Evolutionary conservation across 2,329 filamentous ascomycete genomes (phyloP), one percentile per base, ranked within the genome.

Genomic region (Penicillium capsulatum): DNA sequence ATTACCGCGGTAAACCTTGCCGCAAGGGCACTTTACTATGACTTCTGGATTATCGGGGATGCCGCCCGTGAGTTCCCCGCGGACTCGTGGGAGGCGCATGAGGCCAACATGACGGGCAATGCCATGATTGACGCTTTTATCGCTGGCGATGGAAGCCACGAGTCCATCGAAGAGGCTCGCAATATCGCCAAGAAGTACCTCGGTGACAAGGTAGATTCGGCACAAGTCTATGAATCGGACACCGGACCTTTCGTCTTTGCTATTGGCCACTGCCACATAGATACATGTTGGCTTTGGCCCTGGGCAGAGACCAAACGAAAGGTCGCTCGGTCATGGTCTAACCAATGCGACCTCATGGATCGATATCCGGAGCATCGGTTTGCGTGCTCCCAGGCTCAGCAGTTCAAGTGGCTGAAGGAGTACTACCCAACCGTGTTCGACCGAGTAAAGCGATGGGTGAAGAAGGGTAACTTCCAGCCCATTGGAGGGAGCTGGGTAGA

Each of bases 401-500:
- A 98, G 64, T 98, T 87, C 75, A 96, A 96, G 66, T 98, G 92
- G 92, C 75, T 97, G 19, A 89, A 97, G 68, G 72, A 85, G 53
- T 74, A 87, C 50, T 98, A 98, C 60, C 91, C 92, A 0, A 81
- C 81, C 28, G 84, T 88, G 2, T 97, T 88, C 61, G 84, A 94
- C 53, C 83, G 91, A 11, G 91, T 98, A 51, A 94, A 94, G 71
- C 72, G 77, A 39, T 94, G 95, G 75, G 84, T 97, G 45, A 87
- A 87, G 65, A 81, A 90, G 56, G 91, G 90, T 15, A 84, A 79
- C 45, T 98, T 98, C 65, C 87, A 96, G 52, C 90, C 90, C 10
- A 91, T 98, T 54, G 92, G 92, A 48, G 92, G 92, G 38, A 96
- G 89, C 68, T 98, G 92, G 92, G 91, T 98, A 11, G 92, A 98